Evolutionary conservation across 768 basidiomycete genomes (phyloP), one percentile per base, ranked within the genome.

Genomic region (Leccinum arenicola): DNA sequence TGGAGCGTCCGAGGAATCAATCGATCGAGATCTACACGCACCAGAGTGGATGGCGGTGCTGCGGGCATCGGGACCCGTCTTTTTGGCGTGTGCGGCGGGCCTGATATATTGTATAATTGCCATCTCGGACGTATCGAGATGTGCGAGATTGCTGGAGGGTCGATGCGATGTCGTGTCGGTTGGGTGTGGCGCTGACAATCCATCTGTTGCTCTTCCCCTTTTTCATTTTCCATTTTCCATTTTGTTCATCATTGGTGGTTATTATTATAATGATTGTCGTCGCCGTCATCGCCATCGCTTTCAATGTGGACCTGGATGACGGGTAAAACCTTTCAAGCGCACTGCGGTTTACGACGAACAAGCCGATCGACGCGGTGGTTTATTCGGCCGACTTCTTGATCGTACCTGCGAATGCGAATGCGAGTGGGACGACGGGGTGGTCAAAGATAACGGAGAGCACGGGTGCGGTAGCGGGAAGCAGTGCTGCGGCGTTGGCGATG

Each of bases 301-400:
- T 33, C 29, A 29, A 29, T n/a, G n/a, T 36, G 45, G 23, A 38
- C 36, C 40, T 21, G 14, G 43, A 43, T 43, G 19, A 43, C 43
- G n/a, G 43, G 5, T 10, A 4, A n/a, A 8, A 7, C 8, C 4
- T 50, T 15, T 3, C 9, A 31, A 65, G 77, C 40, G 68, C 70
- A 23, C 61, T 79, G 21, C 71, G 69, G 38, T 79, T 79, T 50
- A 61, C 65, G 49, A 68, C 70, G 56, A 48, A 59, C 23, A 52
- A 60, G 3, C 75, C 74, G 14, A 56, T 50, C 12, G 33, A 59
- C 5, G n/a, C 59, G 25, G 74, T 74, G 1, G 64, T 82, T 23
- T 86, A 81, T 66, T 80, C 82, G 19, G 79, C 84, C 8, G 76
- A 81, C 61, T 88, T 88, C 57, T 64, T 61, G 40, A 79, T 86